phyloP scores from a whole-genome alignment of 306 rosid species.

The Delonix regia region DNA sequence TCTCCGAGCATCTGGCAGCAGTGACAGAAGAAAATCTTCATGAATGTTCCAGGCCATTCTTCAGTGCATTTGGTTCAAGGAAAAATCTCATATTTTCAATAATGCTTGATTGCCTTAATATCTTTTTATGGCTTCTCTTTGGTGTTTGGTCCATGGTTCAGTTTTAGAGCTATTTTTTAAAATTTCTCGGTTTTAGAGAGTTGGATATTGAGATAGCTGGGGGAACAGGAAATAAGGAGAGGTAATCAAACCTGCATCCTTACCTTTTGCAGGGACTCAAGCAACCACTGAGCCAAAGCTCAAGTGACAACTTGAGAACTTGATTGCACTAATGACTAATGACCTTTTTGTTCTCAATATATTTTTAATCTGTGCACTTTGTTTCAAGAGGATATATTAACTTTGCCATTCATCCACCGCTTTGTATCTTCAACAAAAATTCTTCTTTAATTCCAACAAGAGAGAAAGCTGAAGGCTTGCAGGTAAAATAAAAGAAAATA shows the following conservation, averaged over 20 bases:
- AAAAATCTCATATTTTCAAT: no score
- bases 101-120: no score
- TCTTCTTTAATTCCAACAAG: background rate
- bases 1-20: background rate
- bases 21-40: background rate
- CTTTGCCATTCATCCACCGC: background rate
- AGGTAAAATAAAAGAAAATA: constrained; percentile 22
- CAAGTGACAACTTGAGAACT: background rate
- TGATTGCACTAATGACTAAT: background rate
- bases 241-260: background rate
- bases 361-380: background rate
- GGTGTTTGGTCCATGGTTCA: no score
- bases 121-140: no score
- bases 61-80: background rate
- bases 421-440: background rate
- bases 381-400: background rate
- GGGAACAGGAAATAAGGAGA: background rate
- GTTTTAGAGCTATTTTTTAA: background rate
- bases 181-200: background rate
- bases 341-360: background rate
- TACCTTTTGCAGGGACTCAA: background rate
- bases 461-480: background rate
- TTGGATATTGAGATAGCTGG: background rate
- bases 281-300: background rate
- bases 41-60: background rate